Base-by-base conservation (phyloP, 345 rosid species). In the Triadica sebifera region DNA sequence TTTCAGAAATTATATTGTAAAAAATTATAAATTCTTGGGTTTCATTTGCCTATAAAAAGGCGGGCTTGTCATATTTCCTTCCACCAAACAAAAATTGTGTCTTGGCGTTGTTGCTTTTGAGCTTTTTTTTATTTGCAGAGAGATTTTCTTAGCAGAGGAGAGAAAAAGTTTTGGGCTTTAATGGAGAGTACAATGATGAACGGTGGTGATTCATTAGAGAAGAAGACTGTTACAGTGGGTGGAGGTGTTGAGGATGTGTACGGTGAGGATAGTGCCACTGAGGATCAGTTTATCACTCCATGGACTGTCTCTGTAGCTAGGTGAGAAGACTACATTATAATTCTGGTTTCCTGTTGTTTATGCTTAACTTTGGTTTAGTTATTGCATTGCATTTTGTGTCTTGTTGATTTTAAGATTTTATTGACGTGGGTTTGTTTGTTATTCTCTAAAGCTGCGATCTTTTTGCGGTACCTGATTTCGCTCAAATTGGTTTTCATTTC, bases 251-350 rank as follows among this genome's bases (percentile, higher is more conserved):
- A 85, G 80, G 94, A 91, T 53, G 87, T 86, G 45, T 89, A 85
- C 64, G 97, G 97, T 80, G 96, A 90, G 81, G 96, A 93, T 84
- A 38, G 67, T 70, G 93, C 98, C 86, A 84, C 91, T 10, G 85
- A 86, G 92, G 97, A 93, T 72, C 99, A 93, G 86, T 88, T 87
- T 61, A 72, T 90, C 65, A 95, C 99, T 12, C 99, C 99, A 37
- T 93, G 97, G 99, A 83, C 96, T 67, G 73, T 84, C 81, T 89
- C 94, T 22, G 89, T 91, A 78, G 94, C 98, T 76, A 91, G 98
- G 99, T 95, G 52, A 86, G 70, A 37, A 7, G 10, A 61, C 3
- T 61, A 61, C 6, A 16, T 5, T 9, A 12, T 61, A 34, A 61
- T 15, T 37, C 5, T 4, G 10, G 61, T 56, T 56, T n/a, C 24